phyloP scores from a whole-genome alignment of 331 rosid genomes.

The Malus hybrid region DNA sequence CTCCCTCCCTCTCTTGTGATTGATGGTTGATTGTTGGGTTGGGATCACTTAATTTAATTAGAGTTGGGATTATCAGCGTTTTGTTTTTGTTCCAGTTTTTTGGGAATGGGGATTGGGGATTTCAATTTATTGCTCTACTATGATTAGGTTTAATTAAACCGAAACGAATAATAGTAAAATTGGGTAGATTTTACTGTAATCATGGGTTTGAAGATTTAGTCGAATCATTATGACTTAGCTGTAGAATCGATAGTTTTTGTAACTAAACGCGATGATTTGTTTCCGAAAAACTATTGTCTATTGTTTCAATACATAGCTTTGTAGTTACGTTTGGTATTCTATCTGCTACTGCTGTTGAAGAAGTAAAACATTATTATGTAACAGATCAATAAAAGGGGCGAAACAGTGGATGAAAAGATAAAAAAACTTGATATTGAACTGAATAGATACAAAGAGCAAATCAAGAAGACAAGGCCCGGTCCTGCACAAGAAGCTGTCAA shows the following conservation, averaged over 20 bases:
- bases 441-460: conserved; percentile 80
- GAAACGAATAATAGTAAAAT: not conserved
- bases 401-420: conserved; percentile 76
- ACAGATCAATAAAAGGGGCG: conserved; percentile 92
- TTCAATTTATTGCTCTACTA: not conserved
- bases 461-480: conserved; percentile 95
- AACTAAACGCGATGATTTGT: not conserved
- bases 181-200: not conserved
- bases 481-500: conserved; percentile 87
- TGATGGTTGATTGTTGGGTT: not conserved
- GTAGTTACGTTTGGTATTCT: not conserved
- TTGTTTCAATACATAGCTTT: not conserved
- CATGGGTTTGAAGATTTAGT: not conserved
- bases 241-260: not conserved
- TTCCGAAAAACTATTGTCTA: not conserved
- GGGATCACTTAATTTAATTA: not conserved
- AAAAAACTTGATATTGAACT: conserved; percentile 85
- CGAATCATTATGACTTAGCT: not conserved
- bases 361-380: not conserved
- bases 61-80: not conserved
- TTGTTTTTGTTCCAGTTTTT: not conserved
- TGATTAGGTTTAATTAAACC: not conserved
- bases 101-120: not conserved
- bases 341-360: not conserved
- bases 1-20: not conserved